Evolutionary conservation across 2,329 filamentous ascomycete genomes (phyloP), one percentile per base, ranked within the genome.

Genomic region (Zymoseptoria pseudotritici): DNA sequence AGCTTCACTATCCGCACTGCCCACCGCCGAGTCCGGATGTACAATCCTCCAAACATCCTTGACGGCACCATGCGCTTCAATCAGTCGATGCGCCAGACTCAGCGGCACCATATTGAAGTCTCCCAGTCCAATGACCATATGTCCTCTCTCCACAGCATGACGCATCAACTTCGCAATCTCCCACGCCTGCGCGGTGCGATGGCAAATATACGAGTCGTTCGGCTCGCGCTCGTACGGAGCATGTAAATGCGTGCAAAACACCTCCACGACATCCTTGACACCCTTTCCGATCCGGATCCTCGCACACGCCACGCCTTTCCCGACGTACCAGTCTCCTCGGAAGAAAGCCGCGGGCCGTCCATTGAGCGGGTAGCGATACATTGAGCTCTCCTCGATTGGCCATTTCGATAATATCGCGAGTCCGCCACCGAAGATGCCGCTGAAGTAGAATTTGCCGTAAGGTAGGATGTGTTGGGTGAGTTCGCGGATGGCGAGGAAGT

Each of bases 91-190:
- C 31, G 89, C 87, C 63, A 96, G 84, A 24, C 90, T 95, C 50
- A 88, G 76, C 0, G 94, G 94, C n/a, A 91, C 79, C 88, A 96
- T 96, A 77, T 97, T 97, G 78, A 97, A 97, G 77, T 97, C 94
- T 24, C 94, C 94, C 57, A 96, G 78, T 5, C 87, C 92, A 51
- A 97, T 79, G 56, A 92, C 91, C 29, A 97, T 80, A 72, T 93
- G 89, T 6, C 91, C 91, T 13, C 88, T 81, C 66, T 91, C 88
- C 1, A 86, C 83, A 52, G 93, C 92, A 60, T 84, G 88, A 54
- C 90, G 86, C 77, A 97, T 88, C 52, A 96, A 81, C 74, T 96
- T 96, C 57, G 92, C 84, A 60, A 97, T 89, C 73, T 97, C 89
- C 94, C 94, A 99, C 55, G 91, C 89, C 77, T 99, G 93, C 3